phyloP scores from a whole-genome alignment of 306 rosid genomes.

The Pyrus betulifolia region DNA sequence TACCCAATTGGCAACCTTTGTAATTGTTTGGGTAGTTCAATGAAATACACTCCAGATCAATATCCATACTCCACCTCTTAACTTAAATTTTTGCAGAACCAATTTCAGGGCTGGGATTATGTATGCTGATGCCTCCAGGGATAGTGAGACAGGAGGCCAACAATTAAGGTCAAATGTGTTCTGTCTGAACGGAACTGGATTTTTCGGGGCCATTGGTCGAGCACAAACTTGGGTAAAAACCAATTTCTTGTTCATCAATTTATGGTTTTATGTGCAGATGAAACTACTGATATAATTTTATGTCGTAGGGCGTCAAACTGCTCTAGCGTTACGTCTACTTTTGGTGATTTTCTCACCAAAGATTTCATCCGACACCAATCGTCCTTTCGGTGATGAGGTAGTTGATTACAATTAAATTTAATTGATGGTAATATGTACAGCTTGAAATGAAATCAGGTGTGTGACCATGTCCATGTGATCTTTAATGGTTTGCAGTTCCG shows the following conservation, averaged over 20 bases:
- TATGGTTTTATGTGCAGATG: too few species aligned
- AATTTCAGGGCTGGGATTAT: slow-evolving; percentile 95
- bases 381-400: slow-evolving; percentile 93
- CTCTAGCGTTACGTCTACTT: slow-evolving; percentile 78
- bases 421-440: background rate
- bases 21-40: too few species aligned
- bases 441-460: background rate
- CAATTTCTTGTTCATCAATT: background rate
- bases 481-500: slow-evolving; percentile 47
- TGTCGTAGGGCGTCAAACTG: slow-evolving; percentile 76
- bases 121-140: slow-evolving; percentile 37
- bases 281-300: background rate
- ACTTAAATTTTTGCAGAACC: slow-evolving; percentile 54
- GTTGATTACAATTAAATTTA: background rate
- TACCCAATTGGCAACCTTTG: too few species aligned
- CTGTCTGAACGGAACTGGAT: slow-evolving; percentile 74
- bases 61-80: slow-evolving; percentile 17
- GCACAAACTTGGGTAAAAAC: slow-evolving; percentile 74
- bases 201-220: slow-evolving; percentile 85
- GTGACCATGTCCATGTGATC: background rate
- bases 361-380: slow-evolving; percentile 64
- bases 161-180: slow-evolving; percentile 67
- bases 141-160: slow-evolving; percentile 39
- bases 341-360: slow-evolving; percentile 81
- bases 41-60: too few species aligned